These are phyloP conservation scores for Lecanicillium sp. DNA, from an alignment of 2,329 filamentous ascomycete species.

Conservation along the genomic window DNA sequence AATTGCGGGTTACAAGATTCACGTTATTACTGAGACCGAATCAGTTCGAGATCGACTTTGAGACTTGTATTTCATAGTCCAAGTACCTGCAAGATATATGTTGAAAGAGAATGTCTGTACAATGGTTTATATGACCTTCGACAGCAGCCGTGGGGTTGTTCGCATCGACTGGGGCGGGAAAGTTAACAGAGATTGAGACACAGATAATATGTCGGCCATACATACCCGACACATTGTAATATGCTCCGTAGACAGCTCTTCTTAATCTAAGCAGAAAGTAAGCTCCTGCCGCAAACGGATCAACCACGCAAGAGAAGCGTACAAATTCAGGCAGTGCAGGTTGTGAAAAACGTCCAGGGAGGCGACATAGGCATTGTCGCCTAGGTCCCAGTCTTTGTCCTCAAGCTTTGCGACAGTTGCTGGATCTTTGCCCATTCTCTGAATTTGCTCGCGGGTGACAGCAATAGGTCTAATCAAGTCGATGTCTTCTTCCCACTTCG, in stretches of 20 bases:
- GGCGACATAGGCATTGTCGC: constrained; percentile 3
- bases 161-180: background rate
- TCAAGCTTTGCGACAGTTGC: constrained; percentile 2
- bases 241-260: too few species aligned
- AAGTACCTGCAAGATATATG: constrained; percentile 2
- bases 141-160: background rate
- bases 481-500: constrained; percentile 2
- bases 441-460: constrained; percentile 1
- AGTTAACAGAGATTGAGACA: too few species aligned
- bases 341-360: constrained; percentile 1
- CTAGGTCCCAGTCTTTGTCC: constrained; percentile 1
- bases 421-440: background rate
- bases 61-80: background rate
- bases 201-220: too few species aligned
- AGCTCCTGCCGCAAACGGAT: background rate
- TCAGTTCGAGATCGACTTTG: background rate
- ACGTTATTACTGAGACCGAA: background rate
- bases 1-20: constrained; percentile 2
- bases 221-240: too few species aligned
- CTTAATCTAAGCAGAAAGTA: too few species aligned
- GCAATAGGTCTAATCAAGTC: constrained; percentile 3
- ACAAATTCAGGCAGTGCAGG: constrained; percentile 3
- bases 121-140: constrained; percentile 1
- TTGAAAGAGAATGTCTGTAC: constrained; percentile 1
- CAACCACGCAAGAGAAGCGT: background rate